Percentiles rank a stretch among this genome's conserved stretches.
Evolutionary conservation across 192 early-diverging fungal species (phyloP).

Genomic region (Spinellus fusiger): DNA sequence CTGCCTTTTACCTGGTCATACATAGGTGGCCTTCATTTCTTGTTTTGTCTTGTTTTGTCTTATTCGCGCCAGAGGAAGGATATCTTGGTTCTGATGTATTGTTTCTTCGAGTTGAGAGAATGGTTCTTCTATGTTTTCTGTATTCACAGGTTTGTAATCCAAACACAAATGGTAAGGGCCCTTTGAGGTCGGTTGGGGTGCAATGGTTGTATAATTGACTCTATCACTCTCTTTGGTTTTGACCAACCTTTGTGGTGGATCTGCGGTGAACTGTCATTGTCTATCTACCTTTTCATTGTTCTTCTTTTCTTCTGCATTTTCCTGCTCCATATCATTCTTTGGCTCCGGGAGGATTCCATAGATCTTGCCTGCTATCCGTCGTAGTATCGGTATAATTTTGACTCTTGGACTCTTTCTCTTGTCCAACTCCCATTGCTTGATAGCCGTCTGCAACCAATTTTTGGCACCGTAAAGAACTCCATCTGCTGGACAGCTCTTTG

Average conservation of each 20-base stretch:
- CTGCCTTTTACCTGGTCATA: neutral
- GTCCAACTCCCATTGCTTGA: neutral
- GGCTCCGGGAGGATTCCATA: neutral
- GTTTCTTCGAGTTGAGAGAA: too few species aligned
- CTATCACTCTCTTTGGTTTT: neutral
- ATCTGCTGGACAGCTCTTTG: neutral
- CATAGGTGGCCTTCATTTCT: neutral
- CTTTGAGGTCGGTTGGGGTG: neutral
- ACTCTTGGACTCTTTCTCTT: neutral
- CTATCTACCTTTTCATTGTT: neutral
- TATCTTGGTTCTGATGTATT: neutral
- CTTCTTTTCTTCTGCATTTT: neutral
- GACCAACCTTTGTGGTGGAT: neutral
- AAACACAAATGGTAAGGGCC: neutral
- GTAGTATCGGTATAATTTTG: neutral
- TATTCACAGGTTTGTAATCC: conserved; percentile 28
- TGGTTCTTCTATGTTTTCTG: neutral
- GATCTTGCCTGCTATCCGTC: neutral
- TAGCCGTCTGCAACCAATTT: neutral
- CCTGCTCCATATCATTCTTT: neutral
- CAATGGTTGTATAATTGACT: neutral
- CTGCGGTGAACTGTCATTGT: neutral
- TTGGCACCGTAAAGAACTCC: neutral
- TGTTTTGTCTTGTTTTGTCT: neutral
- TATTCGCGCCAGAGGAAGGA: neutral